These are phyloP conservation scores for Cornus controversa DNA, from an alignment of 148 eudicot species.

Conservation along the genomic window DNA sequence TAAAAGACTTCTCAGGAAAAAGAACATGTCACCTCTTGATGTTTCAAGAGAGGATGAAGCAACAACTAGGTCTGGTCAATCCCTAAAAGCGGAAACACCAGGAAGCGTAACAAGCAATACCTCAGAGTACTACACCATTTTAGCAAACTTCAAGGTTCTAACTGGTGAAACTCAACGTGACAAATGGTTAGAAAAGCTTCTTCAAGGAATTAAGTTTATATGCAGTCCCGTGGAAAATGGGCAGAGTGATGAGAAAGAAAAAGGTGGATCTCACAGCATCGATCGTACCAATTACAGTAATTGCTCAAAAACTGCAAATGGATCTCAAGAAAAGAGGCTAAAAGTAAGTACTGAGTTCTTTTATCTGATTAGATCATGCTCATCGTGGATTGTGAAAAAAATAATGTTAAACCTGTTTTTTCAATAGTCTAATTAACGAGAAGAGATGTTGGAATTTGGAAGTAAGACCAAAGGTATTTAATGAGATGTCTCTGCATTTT, in stretches of 20 bases:
- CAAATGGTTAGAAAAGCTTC: conserved; percentile 89
- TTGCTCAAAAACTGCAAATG: conserved; percentile 19
- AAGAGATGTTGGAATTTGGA: neutral
- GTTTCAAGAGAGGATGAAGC: conserved; percentile 79
- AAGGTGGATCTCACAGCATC: conserved; percentile 23
- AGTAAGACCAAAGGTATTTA: neutral
- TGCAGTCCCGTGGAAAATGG: conserved; percentile 38
- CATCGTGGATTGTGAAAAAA: neutral
- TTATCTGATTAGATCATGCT: neutral
- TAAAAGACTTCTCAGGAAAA: conserved; percentile 53
- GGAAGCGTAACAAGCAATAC: conserved; percentile 54
- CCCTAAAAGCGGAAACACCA: conserved; percentile 67
- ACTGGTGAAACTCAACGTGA: conserved; percentile 78
- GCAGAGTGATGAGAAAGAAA: conserved; percentile 46
- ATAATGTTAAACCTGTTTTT: neutral
- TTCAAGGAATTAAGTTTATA: conserved; percentile 56
- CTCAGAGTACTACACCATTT: conserved; percentile 54
- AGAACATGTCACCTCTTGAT: conserved; percentile 60
- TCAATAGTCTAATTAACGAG: neutral
- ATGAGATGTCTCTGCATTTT: conserved; percentile 6
- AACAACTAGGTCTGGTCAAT: conserved; percentile 40
- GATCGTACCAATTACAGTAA: conserved; percentile 19
- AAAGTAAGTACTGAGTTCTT: conserved; percentile 31
- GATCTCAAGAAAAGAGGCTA: conserved; percentile 33
- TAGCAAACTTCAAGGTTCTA: conserved; percentile 57